These are phyloP conservation scores for Rhizopogon salebrosus DNA, from an alignment of 768 basidiomycete genomes.

Conservation along the genomic window DNA sequence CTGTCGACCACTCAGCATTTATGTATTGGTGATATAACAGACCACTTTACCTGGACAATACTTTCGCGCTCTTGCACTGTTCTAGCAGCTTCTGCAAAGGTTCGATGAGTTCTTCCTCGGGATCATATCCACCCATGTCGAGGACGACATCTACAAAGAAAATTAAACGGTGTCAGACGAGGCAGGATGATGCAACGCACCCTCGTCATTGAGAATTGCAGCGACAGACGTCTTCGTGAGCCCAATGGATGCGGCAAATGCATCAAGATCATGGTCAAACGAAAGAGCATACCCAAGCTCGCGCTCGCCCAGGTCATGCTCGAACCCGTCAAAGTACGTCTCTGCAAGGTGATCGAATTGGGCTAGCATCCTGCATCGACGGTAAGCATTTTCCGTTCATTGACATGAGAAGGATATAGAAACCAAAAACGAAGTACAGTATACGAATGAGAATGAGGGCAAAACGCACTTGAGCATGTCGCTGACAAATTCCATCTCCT, in stretches of 20 bases:
- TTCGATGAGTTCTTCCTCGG: constrained; percentile 70
- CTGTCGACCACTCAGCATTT: constrained; percentile 33
- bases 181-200: constrained; percentile 31
- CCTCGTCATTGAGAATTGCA: constrained; percentile 71
- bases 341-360: constrained; percentile 93
- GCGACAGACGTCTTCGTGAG: constrained; percentile 83
- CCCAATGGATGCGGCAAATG: constrained; percentile 88
- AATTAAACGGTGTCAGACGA: background rate
- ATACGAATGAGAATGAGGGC: background rate
- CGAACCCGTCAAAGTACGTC: constrained; percentile 76
- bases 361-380: constrained; percentile 67
- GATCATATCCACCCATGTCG: constrained; percentile 71
- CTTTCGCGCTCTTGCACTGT: constrained; percentile 76
- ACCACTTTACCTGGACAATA: constrained; percentile 61
- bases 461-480: constrained; percentile 77
- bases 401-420: background rate
- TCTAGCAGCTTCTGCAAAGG: constrained; percentile 82
- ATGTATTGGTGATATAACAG: background rate
- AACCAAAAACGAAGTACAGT: too few relatives aligned
- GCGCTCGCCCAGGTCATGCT: constrained; percentile 86
- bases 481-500: constrained; percentile 87
- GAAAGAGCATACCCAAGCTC: constrained; percentile 78
- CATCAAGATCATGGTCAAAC: constrained; percentile 90
- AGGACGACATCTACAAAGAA: constrained; percentile 55
- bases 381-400: background rate